A percentile compares a stretch with the other conserved stretches of the same genome.
Conservation (phyloP, 495 filamentous ascomycete genomes). For the Hyaloscypha finlandica region DNA sequence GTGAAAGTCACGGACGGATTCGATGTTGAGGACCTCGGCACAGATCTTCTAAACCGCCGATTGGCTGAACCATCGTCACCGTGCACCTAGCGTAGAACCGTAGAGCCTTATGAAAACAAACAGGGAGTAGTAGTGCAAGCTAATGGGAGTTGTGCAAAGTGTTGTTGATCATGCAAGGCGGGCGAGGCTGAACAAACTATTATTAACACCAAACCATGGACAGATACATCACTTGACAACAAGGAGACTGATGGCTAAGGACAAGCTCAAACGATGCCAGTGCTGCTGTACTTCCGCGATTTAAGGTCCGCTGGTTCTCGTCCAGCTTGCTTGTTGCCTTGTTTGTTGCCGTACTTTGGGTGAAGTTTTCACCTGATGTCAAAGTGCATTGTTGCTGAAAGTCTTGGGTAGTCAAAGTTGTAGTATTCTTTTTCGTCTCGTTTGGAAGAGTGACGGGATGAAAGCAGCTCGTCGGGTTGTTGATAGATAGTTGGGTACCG, state of each 20-base stretch:
- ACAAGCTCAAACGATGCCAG: neutral
- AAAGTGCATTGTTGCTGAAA: neutral
- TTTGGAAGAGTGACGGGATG: neutral
- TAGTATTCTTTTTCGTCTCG: neutral
- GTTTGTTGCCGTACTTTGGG: neutral
- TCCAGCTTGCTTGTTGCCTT: neutral
- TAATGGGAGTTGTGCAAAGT: neutral
- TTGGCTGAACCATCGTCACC: neutral
- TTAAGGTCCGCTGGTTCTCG: neutral
- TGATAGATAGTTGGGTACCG: too few relatives aligned
- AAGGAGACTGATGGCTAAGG: neutral
- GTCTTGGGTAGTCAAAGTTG: neutral
- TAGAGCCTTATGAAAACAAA: neutral
- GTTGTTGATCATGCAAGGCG: neutral
- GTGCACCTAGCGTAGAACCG: neutral
- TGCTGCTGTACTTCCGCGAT: neutral
- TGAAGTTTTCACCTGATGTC: neutral
- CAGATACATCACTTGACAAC: neutral
- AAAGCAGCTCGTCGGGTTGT: neutral
- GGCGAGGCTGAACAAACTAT: neutral
- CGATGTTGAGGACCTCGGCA: conserved; percentile 24
- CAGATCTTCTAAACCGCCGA: neutral
- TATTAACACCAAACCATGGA: neutral
- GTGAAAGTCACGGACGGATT: conserved; percentile 15
- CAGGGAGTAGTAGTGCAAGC: neutral